These are phyloP conservation scores for Gypsophila paniculata DNA, from an alignment of 179 eudicot genomes.

Conservation along the genomic window DNA sequence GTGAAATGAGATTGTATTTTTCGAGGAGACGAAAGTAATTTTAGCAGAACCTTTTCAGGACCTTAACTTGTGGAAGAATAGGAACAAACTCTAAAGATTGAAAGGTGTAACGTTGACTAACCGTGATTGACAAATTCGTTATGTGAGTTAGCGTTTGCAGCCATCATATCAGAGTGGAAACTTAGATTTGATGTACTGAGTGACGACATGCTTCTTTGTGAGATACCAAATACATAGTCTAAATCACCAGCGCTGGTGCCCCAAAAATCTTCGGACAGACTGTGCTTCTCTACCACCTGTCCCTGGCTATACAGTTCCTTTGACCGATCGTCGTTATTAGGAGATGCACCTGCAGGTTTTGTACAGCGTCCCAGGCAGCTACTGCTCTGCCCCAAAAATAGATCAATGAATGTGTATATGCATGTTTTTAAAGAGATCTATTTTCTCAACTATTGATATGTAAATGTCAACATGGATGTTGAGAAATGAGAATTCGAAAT, in stretches of 20 bases:
- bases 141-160: conserved; percentile 34
- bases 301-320: conserved; percentile 23
- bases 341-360: conserved; percentile 19
- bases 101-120: conserved; percentile 25
- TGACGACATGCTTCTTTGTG: conserved; percentile 70
- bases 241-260: conserved; percentile 68
- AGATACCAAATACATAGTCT: conserved; percentile 46
- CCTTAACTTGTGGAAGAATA: not conserved
- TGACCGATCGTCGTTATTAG: conserved; percentile 16
- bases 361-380: conserved; percentile 29
- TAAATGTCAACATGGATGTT: not conserved
- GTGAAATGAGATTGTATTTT: not conserved
- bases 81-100: not conserved
- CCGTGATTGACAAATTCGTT: conserved; percentile 72
- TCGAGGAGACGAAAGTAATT: not conserved
- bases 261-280: conserved; percentile 75
- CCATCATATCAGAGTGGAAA: conserved; percentile 36
- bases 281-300: conserved; percentile 38
- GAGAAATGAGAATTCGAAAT: not conserved
- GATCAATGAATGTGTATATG: conserved; percentile 23
- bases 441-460: not conserved
- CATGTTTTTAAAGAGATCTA: not conserved
- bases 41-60: not conserved
- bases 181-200: conserved; percentile 53
- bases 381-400: conserved; percentile 34